Percentiles rank a stretch among this genome's conserved stretches.
These are phyloP conservation scores for Hyaloscypha hepaticicola DNA, from an alignment of 495 filamentous ascomycete species.

Conservation along the genomic window DNA sequence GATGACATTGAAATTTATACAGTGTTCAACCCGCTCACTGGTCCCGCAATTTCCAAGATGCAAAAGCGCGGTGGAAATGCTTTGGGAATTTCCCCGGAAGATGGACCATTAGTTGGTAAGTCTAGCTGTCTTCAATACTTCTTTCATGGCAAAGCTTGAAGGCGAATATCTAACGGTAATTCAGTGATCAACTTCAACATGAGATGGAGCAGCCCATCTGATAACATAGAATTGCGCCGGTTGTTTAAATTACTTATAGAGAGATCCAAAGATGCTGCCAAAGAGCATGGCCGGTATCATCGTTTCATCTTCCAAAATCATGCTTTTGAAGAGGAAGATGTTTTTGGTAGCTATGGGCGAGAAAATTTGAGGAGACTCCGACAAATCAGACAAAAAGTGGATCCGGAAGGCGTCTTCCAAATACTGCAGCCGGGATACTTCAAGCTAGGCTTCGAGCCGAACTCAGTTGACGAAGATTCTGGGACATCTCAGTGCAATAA, in stretches of 20 bases:
- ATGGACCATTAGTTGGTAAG: too few species aligned
- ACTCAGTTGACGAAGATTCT: too few species aligned
- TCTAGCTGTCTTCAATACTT: too few species aligned
- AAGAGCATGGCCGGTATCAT: not conserved
- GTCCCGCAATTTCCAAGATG: too few species aligned
- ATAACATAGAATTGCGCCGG: not conserved
- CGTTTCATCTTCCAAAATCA: conserved; percentile 39
- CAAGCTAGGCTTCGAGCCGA: too few species aligned
- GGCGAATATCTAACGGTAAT: too few species aligned
- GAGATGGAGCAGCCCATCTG: not conserved
- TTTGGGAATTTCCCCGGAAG: too few species aligned
- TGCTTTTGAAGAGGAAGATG: conserved; percentile 39
- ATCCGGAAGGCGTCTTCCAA: conserved; percentile 41
- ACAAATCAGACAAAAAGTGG: conserved; percentile 39
- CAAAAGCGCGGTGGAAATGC: too few species aligned
- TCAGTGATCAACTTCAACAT: not conserved
- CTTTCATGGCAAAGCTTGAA: too few species aligned
- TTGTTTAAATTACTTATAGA: not conserved
- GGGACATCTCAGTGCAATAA: too few species aligned
- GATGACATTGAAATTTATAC: too few species aligned
- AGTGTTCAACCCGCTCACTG: too few species aligned
- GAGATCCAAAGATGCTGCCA: not conserved
- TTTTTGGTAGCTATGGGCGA: conserved; percentile 42
- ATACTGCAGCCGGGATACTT: conserved; percentile 24
- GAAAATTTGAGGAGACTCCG: conserved; percentile 35